Percentiles rank a stretch among this genome's conserved stretches.
phyloP scores from a whole-genome alignment of 441 rosid genomes.

The Arabidopsis lyrata region DNA sequence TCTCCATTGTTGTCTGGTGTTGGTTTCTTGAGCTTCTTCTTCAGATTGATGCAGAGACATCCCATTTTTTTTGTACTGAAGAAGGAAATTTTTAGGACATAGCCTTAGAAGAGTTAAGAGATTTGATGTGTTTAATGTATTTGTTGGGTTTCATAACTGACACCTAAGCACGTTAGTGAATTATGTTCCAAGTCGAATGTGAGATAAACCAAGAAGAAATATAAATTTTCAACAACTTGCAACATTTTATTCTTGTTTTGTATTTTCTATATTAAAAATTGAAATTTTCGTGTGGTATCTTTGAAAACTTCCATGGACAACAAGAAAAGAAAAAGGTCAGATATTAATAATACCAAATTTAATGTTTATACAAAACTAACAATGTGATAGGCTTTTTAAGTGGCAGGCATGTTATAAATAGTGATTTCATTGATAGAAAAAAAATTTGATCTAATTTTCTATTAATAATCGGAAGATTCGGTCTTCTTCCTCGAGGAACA shows the following conservation, averaged over 20 bases:
- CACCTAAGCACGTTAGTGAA: constrained; percentile 42
- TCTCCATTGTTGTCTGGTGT: constrained; percentile 27
- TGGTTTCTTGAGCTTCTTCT: constrained; percentile 42
- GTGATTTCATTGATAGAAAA: neutral
- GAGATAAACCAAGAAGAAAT: neutral
- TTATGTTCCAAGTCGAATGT: constrained; percentile 18
- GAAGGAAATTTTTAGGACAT: constrained; percentile 10
- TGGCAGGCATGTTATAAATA: constrained; percentile 34
- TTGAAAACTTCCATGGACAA: constrained; percentile 26
- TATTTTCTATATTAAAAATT: neutral
- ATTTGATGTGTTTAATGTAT: constrained; percentile 19
- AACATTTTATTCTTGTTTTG: constrained; percentile 6
- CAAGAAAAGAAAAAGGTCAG: constrained; percentile 15
- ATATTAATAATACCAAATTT: constrained; percentile 4
- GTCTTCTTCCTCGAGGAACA: neutral
- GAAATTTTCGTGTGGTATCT: constrained; percentile 20
- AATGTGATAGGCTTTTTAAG: constrained; percentile 28
- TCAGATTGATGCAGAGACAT: constrained; percentile 43
- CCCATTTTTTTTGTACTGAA: constrained; percentile 29
- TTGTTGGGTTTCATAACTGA: constrained; percentile 27
- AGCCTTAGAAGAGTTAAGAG: constrained; percentile 1
- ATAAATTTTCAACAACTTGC: constrained; percentile 25
- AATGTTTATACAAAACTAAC: constrained; percentile 8
- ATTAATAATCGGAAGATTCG: neutral
- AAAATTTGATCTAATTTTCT: too few species aligned